Percentiles rank a stretch among this genome's conserved stretches.
Conservation (phyloP, 495 filamentous ascomycete species). For the Xylaria longipes region DNA sequence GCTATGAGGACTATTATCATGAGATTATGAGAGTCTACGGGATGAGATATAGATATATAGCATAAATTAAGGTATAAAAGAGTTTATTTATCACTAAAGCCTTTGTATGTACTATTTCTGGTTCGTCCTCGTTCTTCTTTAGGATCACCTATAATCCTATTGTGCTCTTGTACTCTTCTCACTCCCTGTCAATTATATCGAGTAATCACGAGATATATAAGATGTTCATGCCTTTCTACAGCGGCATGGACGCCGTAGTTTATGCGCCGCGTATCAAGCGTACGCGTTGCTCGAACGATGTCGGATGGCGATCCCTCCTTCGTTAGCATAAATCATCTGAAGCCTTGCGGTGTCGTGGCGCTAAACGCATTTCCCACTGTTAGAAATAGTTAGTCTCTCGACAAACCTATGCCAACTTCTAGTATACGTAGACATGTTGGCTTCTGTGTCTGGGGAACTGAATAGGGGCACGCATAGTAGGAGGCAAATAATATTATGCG, state of each 20-base stretch:
- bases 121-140: not conserved
- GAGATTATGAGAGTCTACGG: not conserved
- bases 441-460: constrained; percentile 47
- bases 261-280: constrained; percentile 64
- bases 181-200: not conserved
- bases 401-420: constrained; percentile 72
- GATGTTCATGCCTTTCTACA: not conserved
- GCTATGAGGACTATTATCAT: not conserved
- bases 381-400: constrained; percentile 69
- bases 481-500: constrained; percentile 71
- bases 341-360: constrained; percentile 58
- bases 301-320: constrained; percentile 62
- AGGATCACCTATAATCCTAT: not conserved
- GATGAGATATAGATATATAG: not conserved
- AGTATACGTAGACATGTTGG: constrained; percentile 62
- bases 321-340: constrained; percentile 71
- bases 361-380: constrained; percentile 66
- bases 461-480: constrained; percentile 33
- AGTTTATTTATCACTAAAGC: not conserved
- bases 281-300: constrained; percentile 57
- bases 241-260: constrained; percentile 70
- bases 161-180: not conserved
- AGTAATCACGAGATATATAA: not conserved
- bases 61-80: not conserved
- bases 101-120: not conserved